Evolutionary conservation across 2,329 filamentous ascomycete species (phyloP).

Genomic region (Macrophomina phaseolina): DNA sequence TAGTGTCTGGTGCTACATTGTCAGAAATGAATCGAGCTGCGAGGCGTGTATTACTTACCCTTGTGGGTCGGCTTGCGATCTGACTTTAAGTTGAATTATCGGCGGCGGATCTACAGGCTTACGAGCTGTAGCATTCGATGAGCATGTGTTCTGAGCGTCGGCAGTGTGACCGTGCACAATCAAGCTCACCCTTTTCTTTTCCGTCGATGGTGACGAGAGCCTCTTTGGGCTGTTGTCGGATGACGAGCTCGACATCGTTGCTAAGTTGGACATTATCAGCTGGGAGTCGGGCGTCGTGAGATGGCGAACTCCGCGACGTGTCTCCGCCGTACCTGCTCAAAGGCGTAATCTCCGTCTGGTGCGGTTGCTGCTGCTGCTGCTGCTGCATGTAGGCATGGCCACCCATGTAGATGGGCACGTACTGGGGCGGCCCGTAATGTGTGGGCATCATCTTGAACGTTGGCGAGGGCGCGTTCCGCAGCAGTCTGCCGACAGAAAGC

Average conservation of each 20-base stretch:
- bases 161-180: not conserved
- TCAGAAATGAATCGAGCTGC: slow-evolving; percentile 26
- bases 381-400: not conserved
- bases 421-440: not conserved
- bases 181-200: slow-evolving; percentile 72
- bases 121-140: slow-evolving; percentile 61
- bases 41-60: slow-evolving; percentile 57
- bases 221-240: slow-evolving; percentile 71
- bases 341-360: slow-evolving; percentile 6
- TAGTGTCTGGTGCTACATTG: slow-evolving; percentile 55
- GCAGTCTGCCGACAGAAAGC: not conserved
- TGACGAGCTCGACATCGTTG: slow-evolving; percentile 58
- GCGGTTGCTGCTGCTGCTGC: slow-evolving; percentile 2
- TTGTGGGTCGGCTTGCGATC: slow-evolving; percentile 56
- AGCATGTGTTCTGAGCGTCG: slow-evolving; percentile 7
- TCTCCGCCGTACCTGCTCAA: slow-evolving; percentile 24
- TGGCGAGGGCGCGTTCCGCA: not conserved
- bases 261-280: slow-evolving; percentile 26
- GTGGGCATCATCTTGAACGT: slow-evolving; percentile 1
- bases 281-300: slow-evolving; percentile 22
- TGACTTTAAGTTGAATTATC: slow-evolving; percentile 73
- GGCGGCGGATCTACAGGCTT: slow-evolving; percentile 90
- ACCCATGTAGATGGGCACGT: not conserved
- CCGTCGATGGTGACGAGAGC: slow-evolving; percentile 69
- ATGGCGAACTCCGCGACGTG: slow-evolving; percentile 22